A percentile compares a stretch with the other conserved stretches of the same genome.
These are phyloP conservation scores for Candolleomyces eurysporus DNA, from an alignment of 768 basidiomycete genomes.

Conservation along the genomic window DNA sequence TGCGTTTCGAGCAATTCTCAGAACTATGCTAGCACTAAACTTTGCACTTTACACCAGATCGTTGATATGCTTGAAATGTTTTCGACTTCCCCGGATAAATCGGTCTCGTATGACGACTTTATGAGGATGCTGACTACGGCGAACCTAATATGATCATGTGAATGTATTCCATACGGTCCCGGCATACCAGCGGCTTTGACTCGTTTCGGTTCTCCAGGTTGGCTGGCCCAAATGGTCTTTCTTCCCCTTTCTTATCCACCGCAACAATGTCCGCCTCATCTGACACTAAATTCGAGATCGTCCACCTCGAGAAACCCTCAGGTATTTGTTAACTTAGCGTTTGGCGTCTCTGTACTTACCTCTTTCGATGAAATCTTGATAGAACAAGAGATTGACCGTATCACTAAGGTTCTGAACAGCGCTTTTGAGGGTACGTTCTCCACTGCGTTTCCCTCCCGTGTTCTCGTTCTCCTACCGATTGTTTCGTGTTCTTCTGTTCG, in stretches of 20 bases:
- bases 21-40: neutral
- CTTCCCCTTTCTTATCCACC: too few relatives aligned
- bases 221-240: too few relatives aligned
- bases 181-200: neutral
- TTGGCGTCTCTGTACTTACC: neutral
- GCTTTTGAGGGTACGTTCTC: neutral
- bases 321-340: neutral
- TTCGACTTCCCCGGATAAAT: constrained; percentile 66
- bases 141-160: constrained; percentile 43
- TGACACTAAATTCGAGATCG: too few relatives aligned
- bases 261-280: too few relatives aligned
- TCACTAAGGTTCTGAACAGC: neutral
- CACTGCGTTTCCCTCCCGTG: neutral
- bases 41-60: constrained; percentile 43
- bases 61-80: constrained; percentile 79
- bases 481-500: too few relatives aligned
- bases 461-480: neutral
- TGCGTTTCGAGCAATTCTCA: constrained; percentile 18
- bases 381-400: neutral
- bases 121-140: constrained; percentile 70
- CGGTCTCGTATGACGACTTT: constrained; percentile 69
- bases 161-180: neutral
- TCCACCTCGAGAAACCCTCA: neutral
- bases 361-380: neutral
- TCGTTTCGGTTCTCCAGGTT: too few relatives aligned